Percentiles rank a stretch among this genome's conserved stretches.
Conservation (phyloP, 2,329 filamentous ascomycete species). For the Fusarium devonianum region DNA sequence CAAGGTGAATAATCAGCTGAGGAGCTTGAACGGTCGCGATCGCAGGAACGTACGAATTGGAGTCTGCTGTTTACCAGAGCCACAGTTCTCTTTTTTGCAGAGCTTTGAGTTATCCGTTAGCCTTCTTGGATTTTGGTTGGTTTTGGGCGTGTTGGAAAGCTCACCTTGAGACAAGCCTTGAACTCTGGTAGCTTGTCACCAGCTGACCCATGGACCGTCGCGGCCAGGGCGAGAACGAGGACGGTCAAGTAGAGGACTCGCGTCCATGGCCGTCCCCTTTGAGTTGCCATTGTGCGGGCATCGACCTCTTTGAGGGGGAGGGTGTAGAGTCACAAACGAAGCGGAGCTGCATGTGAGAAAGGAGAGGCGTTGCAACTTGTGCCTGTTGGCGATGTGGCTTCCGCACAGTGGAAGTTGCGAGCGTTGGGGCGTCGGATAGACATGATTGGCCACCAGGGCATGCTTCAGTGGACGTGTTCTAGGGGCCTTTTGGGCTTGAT, state of each 20-base stretch:
- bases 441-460: conserved; percentile 40
- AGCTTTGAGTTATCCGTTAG: conserved; percentile 62
- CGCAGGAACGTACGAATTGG: conserved; percentile 69
- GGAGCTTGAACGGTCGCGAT: conserved; percentile 9
- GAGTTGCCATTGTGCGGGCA: conserved; percentile 45
- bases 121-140: conserved; percentile 1
- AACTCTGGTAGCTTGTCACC: conserved; percentile 92
- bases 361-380: conserved; percentile 7
- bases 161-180: conserved; percentile 81
- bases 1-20: conserved; percentile 24
- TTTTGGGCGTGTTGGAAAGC: conserved; percentile 5
- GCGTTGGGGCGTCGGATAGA: conserved; percentile 6
- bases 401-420: conserved; percentile 18
- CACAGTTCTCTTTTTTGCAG: conserved; percentile 83
- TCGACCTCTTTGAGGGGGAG: conserved; percentile 32
- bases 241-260: conserved; percentile 46
- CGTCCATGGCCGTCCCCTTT: conserved; percentile 45
- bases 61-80: conserved; percentile 62
- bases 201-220: conserved; percentile 70
- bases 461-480: conserved; percentile 1
- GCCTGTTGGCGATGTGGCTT: conserved; percentile 35
- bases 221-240: conserved; percentile 50
- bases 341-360: conserved; percentile 16
- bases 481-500: conserved; percentile 1
- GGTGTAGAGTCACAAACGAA: conserved; percentile 4